These are phyloP conservation scores for Olyra latifolia DNA, from an alignment of 176 grass and related monocot species.

Conservation along the genomic window DNA sequence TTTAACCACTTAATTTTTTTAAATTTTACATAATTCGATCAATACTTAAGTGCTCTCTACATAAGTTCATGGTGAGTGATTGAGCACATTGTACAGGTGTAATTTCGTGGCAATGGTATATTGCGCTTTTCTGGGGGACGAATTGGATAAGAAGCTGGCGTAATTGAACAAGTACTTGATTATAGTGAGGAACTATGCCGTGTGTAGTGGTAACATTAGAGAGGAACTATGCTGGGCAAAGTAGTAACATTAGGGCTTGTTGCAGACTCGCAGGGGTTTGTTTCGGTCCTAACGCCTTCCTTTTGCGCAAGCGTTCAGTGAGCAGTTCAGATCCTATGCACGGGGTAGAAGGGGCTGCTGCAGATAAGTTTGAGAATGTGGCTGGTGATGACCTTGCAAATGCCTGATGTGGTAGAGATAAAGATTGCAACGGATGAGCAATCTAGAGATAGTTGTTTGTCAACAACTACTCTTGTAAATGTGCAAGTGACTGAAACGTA, in stretches of 20 bases:
- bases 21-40: too few relatives aligned
- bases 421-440: neutral
- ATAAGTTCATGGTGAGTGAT: too few relatives aligned
- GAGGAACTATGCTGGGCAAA: too few relatives aligned
- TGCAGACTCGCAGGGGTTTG: too few relatives aligned
- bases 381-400: slow-evolving; percentile 21
- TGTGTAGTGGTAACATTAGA: slow-evolving; percentile 5
- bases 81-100: neutral
- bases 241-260: too few relatives aligned
- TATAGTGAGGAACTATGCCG: neutral
- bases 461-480: too few relatives aligned
- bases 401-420: slow-evolving; percentile 18
- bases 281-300: neutral
- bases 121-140: neutral
- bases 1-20: too few relatives aligned
- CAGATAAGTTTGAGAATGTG: slow-evolving; percentile 22
- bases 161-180: neutral
- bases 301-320: slow-evolving; percentile 19
- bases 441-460: slow-evolving; percentile 9
- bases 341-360: slow-evolving; percentile 26
- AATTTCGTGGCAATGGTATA: slow-evolving; percentile 29
- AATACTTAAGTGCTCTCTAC: too few relatives aligned
- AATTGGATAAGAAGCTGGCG: neutral
- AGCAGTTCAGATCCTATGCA: neutral
- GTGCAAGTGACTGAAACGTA: too few relatives aligned